These are phyloP conservation scores for Tulasnella calospora DNA, from an alignment of 768 basidiomycete genomes.

Conservation along the genomic window DNA sequence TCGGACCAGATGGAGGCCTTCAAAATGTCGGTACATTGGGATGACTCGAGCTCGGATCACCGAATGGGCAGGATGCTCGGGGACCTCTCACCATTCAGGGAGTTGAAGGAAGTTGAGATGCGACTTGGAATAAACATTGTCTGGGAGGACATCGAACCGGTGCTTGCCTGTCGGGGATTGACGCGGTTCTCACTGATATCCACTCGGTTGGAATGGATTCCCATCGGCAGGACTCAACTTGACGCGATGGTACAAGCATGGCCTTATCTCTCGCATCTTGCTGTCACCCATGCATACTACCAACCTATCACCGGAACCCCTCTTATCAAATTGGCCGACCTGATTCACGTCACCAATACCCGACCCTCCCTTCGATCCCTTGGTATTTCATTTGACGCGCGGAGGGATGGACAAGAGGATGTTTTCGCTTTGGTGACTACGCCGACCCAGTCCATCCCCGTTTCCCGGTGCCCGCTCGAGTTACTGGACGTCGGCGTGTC, in stretches of 20 bases:
- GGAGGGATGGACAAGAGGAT: not conserved
- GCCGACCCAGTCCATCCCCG: not conserved
- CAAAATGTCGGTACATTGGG: not conserved
- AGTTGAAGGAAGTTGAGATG: no score
- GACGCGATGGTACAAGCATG: not conserved
- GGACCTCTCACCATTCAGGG: no score
- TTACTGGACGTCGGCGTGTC: not conserved
- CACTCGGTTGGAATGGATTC: not conserved
- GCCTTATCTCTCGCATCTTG: not conserved
- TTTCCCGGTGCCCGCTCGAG: not conserved
- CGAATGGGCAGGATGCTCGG: no score
- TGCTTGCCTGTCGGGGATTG: not conserved
- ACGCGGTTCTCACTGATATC: not conserved
- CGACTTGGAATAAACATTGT: no score
- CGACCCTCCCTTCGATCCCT: not conserved
- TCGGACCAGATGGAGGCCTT: not conserved
- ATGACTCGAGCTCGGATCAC: no score
- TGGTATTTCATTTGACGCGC: not conserved
- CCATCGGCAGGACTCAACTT: not conserved
- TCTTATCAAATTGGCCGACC: not conserved
- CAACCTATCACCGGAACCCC: not conserved
- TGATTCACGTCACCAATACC: not conserved
- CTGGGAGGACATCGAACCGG: not conserved
- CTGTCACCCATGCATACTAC: not conserved
- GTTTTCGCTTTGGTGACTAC: not conserved